Evolutionary conservation across 805 yeast species (phyloP).

Genomic region (Saccharomycopsis sp.): DNA sequence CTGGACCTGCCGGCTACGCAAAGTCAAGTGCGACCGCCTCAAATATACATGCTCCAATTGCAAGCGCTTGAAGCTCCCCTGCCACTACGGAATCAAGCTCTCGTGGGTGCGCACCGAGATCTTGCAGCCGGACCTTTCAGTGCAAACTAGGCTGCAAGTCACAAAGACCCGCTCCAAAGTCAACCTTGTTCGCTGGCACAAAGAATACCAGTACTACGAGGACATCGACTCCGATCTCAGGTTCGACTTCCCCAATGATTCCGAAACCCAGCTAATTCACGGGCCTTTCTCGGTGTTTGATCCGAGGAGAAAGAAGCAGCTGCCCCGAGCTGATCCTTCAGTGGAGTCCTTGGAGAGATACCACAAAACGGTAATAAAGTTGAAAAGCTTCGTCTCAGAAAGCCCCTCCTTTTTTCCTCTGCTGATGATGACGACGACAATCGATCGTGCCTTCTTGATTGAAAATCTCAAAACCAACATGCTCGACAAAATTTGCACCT

Average conservation of each 20-base stretch:
- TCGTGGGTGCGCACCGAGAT: background rate
- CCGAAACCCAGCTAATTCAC: background rate
- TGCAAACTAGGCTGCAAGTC: background rate
- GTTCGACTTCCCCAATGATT: background rate
- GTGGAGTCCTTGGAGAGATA: too few relatives aligned
- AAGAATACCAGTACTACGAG: conserved; percentile 1
- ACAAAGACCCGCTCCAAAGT: conserved; percentile 2
- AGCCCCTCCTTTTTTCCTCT: too few relatives aligned
- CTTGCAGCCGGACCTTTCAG: background rate
- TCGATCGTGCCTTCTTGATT: too few relatives aligned
- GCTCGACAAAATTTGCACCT: too few relatives aligned
- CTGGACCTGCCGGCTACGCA: conserved; percentile 74
- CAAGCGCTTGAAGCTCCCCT: background rate
- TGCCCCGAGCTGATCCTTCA: too few relatives aligned
- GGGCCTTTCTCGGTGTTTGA: conserved; percentile 16
- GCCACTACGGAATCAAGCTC: conserved; percentile 2
- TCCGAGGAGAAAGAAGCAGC: too few relatives aligned
- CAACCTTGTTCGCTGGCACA: conserved; percentile 2
- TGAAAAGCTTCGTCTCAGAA: too few relatives aligned
- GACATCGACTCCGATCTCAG: conserved; percentile 8
- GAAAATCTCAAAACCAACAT: too few relatives aligned
- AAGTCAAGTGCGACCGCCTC: conserved; percentile 63
- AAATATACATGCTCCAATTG: conserved; percentile 4
- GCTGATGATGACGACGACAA: too few relatives aligned
- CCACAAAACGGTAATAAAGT: too few relatives aligned